phyloP scores from a whole-genome alignment of 2,329 filamentous ascomycete species.

The Nemania diffusa region DNA sequence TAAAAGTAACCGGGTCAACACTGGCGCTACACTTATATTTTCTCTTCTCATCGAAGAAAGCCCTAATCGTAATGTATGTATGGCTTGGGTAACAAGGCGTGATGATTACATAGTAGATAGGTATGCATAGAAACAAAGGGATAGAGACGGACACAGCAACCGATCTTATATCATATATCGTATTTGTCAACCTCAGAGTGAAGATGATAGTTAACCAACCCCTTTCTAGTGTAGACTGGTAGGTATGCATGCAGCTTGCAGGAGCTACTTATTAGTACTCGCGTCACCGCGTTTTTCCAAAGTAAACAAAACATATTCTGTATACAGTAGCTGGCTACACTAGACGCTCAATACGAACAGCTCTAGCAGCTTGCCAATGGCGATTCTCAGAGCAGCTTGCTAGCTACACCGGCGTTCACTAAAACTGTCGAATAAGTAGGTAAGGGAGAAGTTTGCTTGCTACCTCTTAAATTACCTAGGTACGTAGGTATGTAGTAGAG shows the following conservation, averaged over 20 bases:
- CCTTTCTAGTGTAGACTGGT: not conserved
- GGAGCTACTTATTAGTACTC: slow-evolving; percentile 5
- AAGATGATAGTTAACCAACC: not conserved
- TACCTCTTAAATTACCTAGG: not conserved
- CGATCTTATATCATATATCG: not conserved
- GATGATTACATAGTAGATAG: not conserved
- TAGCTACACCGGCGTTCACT: too few relatives aligned
- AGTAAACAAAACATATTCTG: slow-evolving; percentile 41
- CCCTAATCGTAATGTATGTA: not conserved
- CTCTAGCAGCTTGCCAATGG: slow-evolving; percentile 37
- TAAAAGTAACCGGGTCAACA: not conserved
- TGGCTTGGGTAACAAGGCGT: too few relatives aligned
- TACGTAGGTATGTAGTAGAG: not conserved
- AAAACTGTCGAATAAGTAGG: not conserved
- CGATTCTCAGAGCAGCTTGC: slow-evolving; percentile 25
- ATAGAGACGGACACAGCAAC: not conserved
- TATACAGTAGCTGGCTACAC: not conserved
- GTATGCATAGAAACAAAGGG: not conserved
- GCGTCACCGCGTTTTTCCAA: slow-evolving; percentile 34
- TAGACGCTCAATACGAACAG: not conserved
- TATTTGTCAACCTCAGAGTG: not conserved
- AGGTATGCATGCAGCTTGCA: slow-evolving; percentile 24
- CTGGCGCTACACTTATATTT: not conserved
- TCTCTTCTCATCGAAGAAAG: not conserved
- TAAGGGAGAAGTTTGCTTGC: not conserved